Evolutionary conservation across 1,284 basidiomycete genomes (phyloP), one percentile per base, ranked within the genome.

Genomic region (Ustilago tritici): DNA sequence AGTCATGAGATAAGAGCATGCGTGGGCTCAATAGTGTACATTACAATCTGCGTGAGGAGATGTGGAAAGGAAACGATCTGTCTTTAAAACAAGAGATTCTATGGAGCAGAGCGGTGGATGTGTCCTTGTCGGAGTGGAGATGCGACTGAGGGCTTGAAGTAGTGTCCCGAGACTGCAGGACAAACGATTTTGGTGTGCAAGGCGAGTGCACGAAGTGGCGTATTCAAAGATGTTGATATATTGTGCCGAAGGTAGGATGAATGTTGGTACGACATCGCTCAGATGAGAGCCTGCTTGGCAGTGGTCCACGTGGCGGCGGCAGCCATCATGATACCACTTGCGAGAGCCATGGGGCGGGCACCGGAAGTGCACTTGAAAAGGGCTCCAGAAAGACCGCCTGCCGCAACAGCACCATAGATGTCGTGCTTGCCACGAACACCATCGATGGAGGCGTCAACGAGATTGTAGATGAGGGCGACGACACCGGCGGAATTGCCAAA

Each of bases 401-500:
- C 95, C 47, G 91, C 91, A 90, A 99, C 93, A 80, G 93, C 94
- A 79, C 95, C 95, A 78, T 90, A 89, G 58, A 91, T 91, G 87
- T 99, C 97, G 87, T 99, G 96, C 87, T 93, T 91, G 76, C 95
- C 95, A 83, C 97, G 91, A 82, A 92, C 88, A 63, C 90, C 89
- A 88, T 98, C 97, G 82, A 99, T 93, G 63, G 92, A 91, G 66
- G 96, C 97, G 89, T 98, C 98, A 87, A 96, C 90, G 75, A 92
- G 91, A 88, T 99, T 99, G 89, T 99, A 99, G 80, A 93, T 91
- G 85, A 99, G 91, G 65, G 96, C 96, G 79, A 99, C 89, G 75
- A 98, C 93, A 87, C 97, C 97, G 86, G 95, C 94, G 85, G 94
- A 98, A 89, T 99, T 99, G 84, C 95, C 97, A 87, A 98, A 92